Percentiles rank a stretch among this genome's conserved stretches.
These are phyloP conservation scores for Middelhovenomyces tepae DNA, from an alignment of 805 yeast species.

Conservation along the genomic window DNA sequence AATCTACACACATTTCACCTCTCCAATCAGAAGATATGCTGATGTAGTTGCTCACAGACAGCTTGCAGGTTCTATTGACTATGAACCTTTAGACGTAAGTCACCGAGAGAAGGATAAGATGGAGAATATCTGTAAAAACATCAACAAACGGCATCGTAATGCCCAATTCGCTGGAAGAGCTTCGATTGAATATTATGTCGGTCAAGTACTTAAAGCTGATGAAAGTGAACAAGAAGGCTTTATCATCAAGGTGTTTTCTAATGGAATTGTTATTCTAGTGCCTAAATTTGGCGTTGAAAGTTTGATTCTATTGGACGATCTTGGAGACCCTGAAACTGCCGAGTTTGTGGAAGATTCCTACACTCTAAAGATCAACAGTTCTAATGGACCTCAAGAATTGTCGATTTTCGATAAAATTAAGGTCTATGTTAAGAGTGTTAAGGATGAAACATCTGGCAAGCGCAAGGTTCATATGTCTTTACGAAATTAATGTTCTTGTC, in stretches of 20 bases:
- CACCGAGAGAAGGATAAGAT: slow-evolving; percentile 86
- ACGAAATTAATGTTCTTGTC: slow-evolving; percentile 8
- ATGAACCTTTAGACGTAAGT: slow-evolving; percentile 69
- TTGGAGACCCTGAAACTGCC: slow-evolving; percentile 54
- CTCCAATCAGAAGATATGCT: slow-evolving; percentile 96
- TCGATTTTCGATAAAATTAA: slow-evolving; percentile 77
- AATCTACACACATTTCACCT: slow-evolving; percentile 95
- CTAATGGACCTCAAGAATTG: slow-evolving; percentile 33
- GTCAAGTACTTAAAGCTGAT: slow-evolving; percentile 88
- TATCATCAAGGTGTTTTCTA: slow-evolving; percentile 82
- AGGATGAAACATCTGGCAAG: slow-evolving; percentile 85
- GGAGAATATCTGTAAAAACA: slow-evolving; percentile 81
- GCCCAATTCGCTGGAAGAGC: slow-evolving; percentile 99
- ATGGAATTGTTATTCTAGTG: slow-evolving; percentile 89
- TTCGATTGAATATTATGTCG: slow-evolving; percentile 93
- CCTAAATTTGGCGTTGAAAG: slow-evolving; percentile 97
- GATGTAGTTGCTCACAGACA: slow-evolving; percentile 97
- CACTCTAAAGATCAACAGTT: slow-evolving; percentile 47
- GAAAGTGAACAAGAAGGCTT: slow-evolving; percentile 81
- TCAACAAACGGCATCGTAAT: slow-evolving; percentile 89
- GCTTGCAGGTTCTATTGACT: slow-evolving; percentile 95
- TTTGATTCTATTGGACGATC: slow-evolving; percentile 68
- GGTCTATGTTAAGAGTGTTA: slow-evolving; percentile 71
- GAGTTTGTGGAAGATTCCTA: slow-evolving; percentile 71
- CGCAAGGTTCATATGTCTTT: slow-evolving; percentile 69